These are phyloP conservation scores for Lachancea lanzarotensis DNA, from an alignment of 805 yeast species.

Conservation along the genomic window DNA sequence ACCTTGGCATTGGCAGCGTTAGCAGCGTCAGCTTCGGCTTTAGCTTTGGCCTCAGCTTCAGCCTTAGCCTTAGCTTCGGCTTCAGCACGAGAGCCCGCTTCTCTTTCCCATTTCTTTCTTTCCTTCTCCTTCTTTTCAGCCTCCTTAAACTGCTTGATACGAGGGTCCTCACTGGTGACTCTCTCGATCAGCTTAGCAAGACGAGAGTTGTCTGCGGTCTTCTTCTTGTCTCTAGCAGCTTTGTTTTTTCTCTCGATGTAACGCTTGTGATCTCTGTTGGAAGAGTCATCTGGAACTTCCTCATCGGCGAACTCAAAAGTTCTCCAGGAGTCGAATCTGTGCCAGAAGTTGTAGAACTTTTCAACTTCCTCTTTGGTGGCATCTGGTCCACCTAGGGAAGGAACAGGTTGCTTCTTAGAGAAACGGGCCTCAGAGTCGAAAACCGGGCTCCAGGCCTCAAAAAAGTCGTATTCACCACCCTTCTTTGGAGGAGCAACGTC, in stretches of 20 bases:
- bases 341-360: constrained; percentile 85
- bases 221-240: constrained; percentile 93
- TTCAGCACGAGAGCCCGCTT: constrained; percentile 94
- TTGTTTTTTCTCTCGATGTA: constrained; percentile 95
- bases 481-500: constrained; percentile 72
- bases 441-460: constrained; percentile 87
- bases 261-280: constrained; percentile 99
- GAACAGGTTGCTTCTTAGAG: constrained; percentile 87
- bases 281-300: constrained; percentile 98
- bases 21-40: constrained; percentile 67
- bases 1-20: constrained; percentile 56
- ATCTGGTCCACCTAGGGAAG: constrained; percentile 62
- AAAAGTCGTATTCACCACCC: constrained; percentile 70
- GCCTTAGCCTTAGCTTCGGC: constrained; percentile 86
- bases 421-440: constrained; percentile 88
- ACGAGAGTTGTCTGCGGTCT: constrained; percentile 94
- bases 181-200: constrained; percentile 79
- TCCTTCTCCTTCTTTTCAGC: constrained; percentile 93
- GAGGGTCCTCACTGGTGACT: constrained; percentile 87
- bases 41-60: constrained; percentile 81
- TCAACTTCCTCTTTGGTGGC: constrained; percentile 77
- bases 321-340: constrained; percentile 96
- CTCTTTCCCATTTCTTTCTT: constrained; percentile 93
- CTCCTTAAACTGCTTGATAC: constrained; percentile 89
- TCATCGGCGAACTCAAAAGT: constrained; percentile 96